Base-by-base conservation (phyloP, 495 filamentous ascomycete species). In the Pyronema omphalodes region DNA sequence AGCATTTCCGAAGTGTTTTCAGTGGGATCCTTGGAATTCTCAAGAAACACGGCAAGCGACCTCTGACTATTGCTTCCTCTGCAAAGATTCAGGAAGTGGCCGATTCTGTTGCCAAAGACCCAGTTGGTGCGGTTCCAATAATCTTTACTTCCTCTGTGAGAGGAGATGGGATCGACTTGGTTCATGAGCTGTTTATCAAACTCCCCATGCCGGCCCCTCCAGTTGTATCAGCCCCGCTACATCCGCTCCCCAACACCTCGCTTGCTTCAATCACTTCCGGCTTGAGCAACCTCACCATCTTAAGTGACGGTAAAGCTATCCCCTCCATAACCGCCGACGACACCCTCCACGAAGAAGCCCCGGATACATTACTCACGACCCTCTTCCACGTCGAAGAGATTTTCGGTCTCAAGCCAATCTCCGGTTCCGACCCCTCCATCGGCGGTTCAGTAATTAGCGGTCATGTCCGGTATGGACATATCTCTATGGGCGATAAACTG, bases 341-440 rank as follows among this genome's bases (percentile, higher is more conserved):
- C 62, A 88, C 94, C 54, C 76, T 81, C 5, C 84, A 83, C 51
- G 73, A 60, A 4, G 55, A 61, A 40, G 52, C 64, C 3, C 33
- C 37, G 14, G 12, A 49, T 9, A n/a, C 6, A 29, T 18, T 29
- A 44, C 19, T 52, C 29, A 61, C 56, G 12, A 60, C 72, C 18
- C 60, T 94, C 1, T 95, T 94, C 59, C 85, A 94, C 62, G 76
- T 95, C 17, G 91, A 95, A 62, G 91, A 95, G 55, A 77, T 82
- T 3, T 85, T 83, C 52, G 73, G 61, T 7, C 60, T 65, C 49
- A 58, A 65, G 7, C 61, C 62, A 1, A 18, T 58, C 11, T 45
- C 44, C 44, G 52, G 36, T 15, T 54, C 39, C 3, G 58, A 51
- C 19, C 53, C 58, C 17, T 49, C 51, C 6, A 45, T 46, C 44